A percentile compares a stretch with the other conserved stretches of the same genome.
Evolutionary conservation across 768 basidiomycete genomes (phyloP).

Genomic region (Fomitopsis pulvina): DNA sequence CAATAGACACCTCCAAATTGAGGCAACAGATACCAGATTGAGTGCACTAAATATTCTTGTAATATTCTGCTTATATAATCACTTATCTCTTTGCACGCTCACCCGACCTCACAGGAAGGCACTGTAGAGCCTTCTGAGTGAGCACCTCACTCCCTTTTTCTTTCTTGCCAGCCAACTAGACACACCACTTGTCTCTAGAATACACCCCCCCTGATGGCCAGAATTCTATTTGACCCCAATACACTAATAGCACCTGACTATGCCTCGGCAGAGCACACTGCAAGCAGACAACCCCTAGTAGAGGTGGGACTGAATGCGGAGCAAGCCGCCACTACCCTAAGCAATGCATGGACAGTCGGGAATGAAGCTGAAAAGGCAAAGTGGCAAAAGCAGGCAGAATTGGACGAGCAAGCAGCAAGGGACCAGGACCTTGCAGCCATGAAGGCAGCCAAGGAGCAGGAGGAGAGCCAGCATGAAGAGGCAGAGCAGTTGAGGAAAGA

Average conservation of each 20-base stretch:
- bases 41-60: too few relatives aligned
- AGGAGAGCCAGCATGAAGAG: background rate
- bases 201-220: too few relatives aligned
- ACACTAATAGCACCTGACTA: background rate
- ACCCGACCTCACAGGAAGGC: too few relatives aligned
- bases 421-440: background rate
- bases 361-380: background rate
- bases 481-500: background rate
- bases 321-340: background rate
- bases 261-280: background rate
- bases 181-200: too few relatives aligned
- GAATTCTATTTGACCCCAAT: background rate
- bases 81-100: too few relatives aligned
- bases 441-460: background rate
- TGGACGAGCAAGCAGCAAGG: background rate
- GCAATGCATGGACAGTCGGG: background rate
- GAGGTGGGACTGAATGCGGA: background rate
- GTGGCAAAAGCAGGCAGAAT: background rate
- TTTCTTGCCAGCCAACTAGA: too few relatives aligned
- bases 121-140: too few relatives aligned
- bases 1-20: too few relatives aligned
- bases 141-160: too few relatives aligned
- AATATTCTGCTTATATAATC: too few relatives aligned
- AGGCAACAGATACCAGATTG: too few relatives aligned
- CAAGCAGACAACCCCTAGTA: background rate